Evolutionary conservation across 164 flowering plant species (phyloP).

Genomic region (Vitis rotundifolia): DNA sequence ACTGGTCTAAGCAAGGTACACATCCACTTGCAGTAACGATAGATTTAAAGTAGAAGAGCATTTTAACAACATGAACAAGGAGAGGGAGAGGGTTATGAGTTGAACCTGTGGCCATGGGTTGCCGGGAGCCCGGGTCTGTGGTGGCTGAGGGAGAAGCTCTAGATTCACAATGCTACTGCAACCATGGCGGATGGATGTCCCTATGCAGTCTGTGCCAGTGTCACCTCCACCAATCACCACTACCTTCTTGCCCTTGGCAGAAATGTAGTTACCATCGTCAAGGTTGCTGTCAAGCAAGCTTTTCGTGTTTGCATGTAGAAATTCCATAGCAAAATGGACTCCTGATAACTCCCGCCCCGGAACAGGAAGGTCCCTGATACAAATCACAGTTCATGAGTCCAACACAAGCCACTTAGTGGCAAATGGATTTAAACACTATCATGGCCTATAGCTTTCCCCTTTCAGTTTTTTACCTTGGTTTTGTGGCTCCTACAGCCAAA

Average conservation of each 20-base stretch:
- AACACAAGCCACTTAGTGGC: no score
- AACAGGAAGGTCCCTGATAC: constrained; percentile 90
- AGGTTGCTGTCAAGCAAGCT: constrained; percentile 95
- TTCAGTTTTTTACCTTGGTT: constrained; percentile 64
- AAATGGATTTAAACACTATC: no score
- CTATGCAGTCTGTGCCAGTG: constrained; percentile 98
- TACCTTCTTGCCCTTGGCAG: constrained; percentile 95
- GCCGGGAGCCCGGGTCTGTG: constrained; percentile 77
- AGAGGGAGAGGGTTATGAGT: background rate
- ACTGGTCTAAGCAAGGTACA: no score
- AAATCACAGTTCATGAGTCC: background rate
- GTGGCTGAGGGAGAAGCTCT: constrained; percentile 93
- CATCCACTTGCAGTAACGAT: background rate
- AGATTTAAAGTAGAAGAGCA: background rate
- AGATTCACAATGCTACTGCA: constrained; percentile 75
- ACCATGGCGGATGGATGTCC: constrained; percentile 93
- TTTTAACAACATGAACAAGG: background rate
- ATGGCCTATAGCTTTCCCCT: no score
- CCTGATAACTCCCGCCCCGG: constrained; percentile 89
- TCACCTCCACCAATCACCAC: constrained; percentile 99
- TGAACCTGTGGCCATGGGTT: constrained; percentile 99
- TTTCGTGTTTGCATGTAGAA: constrained; percentile 94
- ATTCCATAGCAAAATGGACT: constrained; percentile 95
- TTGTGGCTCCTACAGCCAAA: constrained; percentile 93
- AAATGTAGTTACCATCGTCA: constrained; percentile 82